These are phyloP conservation scores for Viola pubescens DNA, from an alignment of 441 rosid genomes.

Conservation along the genomic window DNA sequence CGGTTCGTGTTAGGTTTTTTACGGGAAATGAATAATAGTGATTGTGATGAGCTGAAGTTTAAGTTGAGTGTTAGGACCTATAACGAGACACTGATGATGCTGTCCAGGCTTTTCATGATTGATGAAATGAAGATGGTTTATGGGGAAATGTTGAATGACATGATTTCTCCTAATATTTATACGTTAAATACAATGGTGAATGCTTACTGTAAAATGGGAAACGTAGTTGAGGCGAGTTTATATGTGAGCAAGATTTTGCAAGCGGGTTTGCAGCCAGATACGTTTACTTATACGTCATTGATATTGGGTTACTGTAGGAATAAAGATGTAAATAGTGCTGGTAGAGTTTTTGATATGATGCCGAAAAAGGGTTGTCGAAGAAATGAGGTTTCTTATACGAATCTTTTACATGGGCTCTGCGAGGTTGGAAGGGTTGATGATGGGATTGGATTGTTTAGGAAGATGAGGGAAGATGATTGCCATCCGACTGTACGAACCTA, in stretches of 20 bases:
- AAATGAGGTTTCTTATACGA: slow-evolving; percentile 64
- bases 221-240: slow-evolving; percentile 48
- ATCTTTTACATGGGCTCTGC: slow-evolving; percentile 70
- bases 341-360: slow-evolving; percentile 47
- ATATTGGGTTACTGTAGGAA: slow-evolving; percentile 64
- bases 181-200: slow-evolving; percentile 74
- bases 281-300: slow-evolving; percentile 54
- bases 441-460: slow-evolving; percentile 42
- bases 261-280: slow-evolving; percentile 56
- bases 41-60: slow-evolving; percentile 23
- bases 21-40: slow-evolving; percentile 34
- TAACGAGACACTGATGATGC: slow-evolving; percentile 52
- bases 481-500: slow-evolving; percentile 62
- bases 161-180: slow-evolving; percentile 44
- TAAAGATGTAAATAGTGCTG: slow-evolving; percentile 51
- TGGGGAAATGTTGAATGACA: slow-evolving; percentile 40
- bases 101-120: slow-evolving; percentile 45
- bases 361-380: slow-evolving; percentile 45
- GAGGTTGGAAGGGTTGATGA: slow-evolving; percentile 50
- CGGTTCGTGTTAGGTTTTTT: slow-evolving; percentile 35
- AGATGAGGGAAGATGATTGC: slow-evolving; percentile 54
- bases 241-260: slow-evolving; percentile 58
- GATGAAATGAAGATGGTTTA: slow-evolving; percentile 56
- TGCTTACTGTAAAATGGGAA: slow-evolving; percentile 65
- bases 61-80: slow-evolving; percentile 52